Base-by-base conservation (phyloP, 768 basidiomycete genomes). In the Lentinula detonsa region DNA sequence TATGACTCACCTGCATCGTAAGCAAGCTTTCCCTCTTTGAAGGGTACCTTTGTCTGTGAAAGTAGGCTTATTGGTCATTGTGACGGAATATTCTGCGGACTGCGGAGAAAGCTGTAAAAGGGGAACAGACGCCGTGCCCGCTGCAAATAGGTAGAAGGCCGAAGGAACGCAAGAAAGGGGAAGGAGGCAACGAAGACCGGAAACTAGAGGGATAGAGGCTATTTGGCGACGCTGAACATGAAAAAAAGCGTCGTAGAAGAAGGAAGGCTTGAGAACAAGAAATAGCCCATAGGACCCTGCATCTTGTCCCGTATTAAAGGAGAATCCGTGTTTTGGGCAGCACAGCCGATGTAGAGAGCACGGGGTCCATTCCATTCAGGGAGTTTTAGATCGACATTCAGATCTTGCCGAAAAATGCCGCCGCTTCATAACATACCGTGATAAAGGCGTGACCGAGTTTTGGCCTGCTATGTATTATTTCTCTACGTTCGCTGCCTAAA, bases 1-100 rank as follows among this genome's bases (percentile, higher is more conserved):
- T 21, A 57, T 57, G 51, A 74, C 77, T 60, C 63, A 85, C 86
- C 86, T 84, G 84, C 86, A 88, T 74, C 86, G 79, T 57, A 88
- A 76, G 75, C 86, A 88, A 57, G 86, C 86, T 72, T 86, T 87
- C 39, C 86, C 86, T 65, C 86, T 75, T 73, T 87, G 86, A 21
- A 88, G 73, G 64, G 85, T 78, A 46, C 72, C 70, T 59, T 73
- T 71, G 59, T 76, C 76, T 49, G 71, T 62, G 57, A 71, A 64
- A 52, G 35, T 53, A 21, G 75, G 73, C 69, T 80, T 81, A 68
- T 80, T 81, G 70, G 80, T 78, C 80, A 82, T 83, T 74, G 28
- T 46, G n/a, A 62, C 15, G 28, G 28, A 50, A 23, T 15, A 49
- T 48, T 43, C 46, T 58, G 58, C 40, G 48, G 50, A 40, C 57